These are phyloP conservation scores for Xylariales sp. DNA, from an alignment of 2,329 filamentous ascomycete genomes.

Conservation along the genomic window DNA sequence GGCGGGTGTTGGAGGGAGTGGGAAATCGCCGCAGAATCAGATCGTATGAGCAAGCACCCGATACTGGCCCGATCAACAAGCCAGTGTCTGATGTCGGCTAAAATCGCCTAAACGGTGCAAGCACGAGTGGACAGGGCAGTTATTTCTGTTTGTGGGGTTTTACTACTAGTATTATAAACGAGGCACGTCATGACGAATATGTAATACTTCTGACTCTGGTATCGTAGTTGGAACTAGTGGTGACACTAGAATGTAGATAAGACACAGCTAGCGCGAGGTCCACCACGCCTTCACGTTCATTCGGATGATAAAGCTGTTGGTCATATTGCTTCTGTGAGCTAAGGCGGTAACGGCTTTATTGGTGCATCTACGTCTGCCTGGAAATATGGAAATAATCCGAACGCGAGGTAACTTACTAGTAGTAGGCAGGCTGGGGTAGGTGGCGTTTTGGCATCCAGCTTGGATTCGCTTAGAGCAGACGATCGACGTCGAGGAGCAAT, in stretches of 20 bases:
- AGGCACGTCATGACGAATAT: conserved; percentile 3
- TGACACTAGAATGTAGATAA: conserved; percentile 4
- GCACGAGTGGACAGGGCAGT: neutral
- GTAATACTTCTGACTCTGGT: neutral
- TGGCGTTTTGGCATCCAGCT: conserved; percentile 25
- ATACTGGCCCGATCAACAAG: neutral
- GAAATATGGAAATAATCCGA: conserved; percentile 25
- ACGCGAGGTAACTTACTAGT: conserved; percentile 10
- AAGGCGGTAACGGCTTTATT: conserved; percentile 16
- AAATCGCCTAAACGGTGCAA: conserved; percentile 3
- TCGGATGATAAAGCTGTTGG: neutral
- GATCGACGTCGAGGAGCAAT: conserved; percentile 38
- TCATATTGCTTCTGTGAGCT: conserved; percentile 8
- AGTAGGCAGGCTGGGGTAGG: conserved; percentile 29
- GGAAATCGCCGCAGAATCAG: neutral
- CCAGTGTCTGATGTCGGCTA: conserved; percentile 5
- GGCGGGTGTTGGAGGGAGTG: neutral
- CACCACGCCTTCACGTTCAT: neutral
- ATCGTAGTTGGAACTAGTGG: conserved; percentile 7
- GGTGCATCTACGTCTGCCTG: conserved; percentile 20
- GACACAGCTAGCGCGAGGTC: neutral
- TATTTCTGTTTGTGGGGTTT: neutral
- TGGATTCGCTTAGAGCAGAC: conserved; percentile 32
- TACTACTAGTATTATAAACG: neutral
- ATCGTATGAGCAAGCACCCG: conserved; percentile 3